Percentiles rank a stretch among this genome's conserved stretches.
Conservation (phyloP, 306 rosid genomes). For the Castanea mollissima region DNA sequence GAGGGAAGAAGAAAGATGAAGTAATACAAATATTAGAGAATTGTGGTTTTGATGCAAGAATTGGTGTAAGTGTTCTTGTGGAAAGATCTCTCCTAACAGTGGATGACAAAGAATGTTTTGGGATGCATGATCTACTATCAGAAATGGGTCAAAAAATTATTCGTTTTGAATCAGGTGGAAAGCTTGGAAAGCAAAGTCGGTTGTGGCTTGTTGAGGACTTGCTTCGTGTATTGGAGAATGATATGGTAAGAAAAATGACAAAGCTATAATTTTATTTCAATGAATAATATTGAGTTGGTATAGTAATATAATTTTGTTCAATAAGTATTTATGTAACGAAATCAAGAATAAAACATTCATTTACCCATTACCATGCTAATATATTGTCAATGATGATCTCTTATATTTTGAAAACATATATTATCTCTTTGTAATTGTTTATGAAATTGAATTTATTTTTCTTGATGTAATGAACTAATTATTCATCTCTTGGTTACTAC, state of each 20-base stretch:
- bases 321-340: too few species aligned
- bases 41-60: not conserved
- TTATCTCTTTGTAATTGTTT: too few species aligned
- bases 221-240: not conserved
- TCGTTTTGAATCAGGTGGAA: not conserved
- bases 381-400: too few species aligned
- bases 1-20: not conserved
- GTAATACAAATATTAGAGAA: not conserved
- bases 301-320: too few species aligned
- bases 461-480: too few species aligned
- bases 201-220: not conserved
- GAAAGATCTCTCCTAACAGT: not conserved
- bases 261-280: too few species aligned
- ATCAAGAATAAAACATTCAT: too few species aligned
- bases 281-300: too few species aligned
- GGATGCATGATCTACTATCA: not conserved
- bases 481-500: too few species aligned
- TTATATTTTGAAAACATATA: too few species aligned
- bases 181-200: not conserved
- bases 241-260: not conserved
- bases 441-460: too few species aligned
- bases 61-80: not conserved
- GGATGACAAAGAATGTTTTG: fast-evolving
- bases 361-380: too few species aligned
- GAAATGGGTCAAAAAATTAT: not conserved